phyloP scores from a whole-genome alignment of 805 yeast species.

The Teunomyces cretensis region DNA sequence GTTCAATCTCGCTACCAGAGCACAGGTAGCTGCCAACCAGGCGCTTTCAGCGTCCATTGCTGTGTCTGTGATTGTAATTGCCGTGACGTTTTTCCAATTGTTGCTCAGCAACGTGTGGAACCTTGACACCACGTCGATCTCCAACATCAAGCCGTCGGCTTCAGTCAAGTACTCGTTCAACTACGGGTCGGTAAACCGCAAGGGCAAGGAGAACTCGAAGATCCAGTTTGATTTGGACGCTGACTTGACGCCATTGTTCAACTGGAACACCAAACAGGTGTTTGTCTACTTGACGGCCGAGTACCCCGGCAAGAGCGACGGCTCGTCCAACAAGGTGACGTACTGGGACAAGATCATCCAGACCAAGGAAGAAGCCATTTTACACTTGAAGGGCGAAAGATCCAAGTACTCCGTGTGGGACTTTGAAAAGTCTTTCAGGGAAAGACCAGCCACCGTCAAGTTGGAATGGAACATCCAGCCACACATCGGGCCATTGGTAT shows the following conservation, averaged over 20 bases:
- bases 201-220: conserved; percentile 74
- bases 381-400: conserved; percentile 51
- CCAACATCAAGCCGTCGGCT: conserved; percentile 38
- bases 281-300: conserved; percentile 89
- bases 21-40: conserved; percentile 53
- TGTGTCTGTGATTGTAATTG: conserved; percentile 47
- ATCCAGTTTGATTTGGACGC: conserved; percentile 69
- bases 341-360: conserved; percentile 89
- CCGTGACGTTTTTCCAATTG: conserved; percentile 51
- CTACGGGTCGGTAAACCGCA: conserved; percentile 65
- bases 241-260: conserved; percentile 79
- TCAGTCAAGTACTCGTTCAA: conserved; percentile 54
- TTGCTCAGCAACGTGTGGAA: conserved; percentile 44
- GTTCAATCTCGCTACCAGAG: conserved; percentile 35
- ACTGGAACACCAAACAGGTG: conserved; percentile 97
- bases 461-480: conserved; percentile 95
- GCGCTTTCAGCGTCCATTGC: conserved; percentile 52
- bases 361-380: conserved; percentile 53
- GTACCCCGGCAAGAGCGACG: conserved; percentile 52
- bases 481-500: conserved; percentile 73
- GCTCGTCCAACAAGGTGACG: conserved; percentile 64
- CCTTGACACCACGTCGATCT: conserved; percentile 35
- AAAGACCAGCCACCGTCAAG: conserved; percentile 63
- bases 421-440: conserved; percentile 57
- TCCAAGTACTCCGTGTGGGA: conserved; percentile 91